phyloP scores from a whole-genome alignment of 2,329 filamentous ascomycete species.

The Fusarium tupiense region DNA sequence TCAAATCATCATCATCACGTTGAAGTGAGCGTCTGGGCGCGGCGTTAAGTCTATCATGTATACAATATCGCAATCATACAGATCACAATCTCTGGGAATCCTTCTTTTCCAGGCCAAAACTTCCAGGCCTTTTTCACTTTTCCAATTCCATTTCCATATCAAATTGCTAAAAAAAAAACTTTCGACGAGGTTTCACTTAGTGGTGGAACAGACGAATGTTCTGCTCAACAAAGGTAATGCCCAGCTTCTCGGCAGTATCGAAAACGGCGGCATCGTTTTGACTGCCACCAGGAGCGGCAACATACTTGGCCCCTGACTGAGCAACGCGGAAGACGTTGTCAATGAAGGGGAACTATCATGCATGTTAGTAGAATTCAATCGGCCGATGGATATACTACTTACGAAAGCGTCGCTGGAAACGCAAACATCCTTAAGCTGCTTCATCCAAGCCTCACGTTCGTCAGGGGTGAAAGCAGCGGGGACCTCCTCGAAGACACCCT shows the following conservation, averaged over 20 bases:
- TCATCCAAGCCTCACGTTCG: slow-evolving; percentile 87
- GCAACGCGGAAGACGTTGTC: slow-evolving; percentile 96
- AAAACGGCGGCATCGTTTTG: slow-evolving; percentile 86
- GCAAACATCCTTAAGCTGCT: slow-evolving; percentile 82
- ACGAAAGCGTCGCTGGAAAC: slow-evolving; percentile 96
- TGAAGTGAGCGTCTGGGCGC: slow-evolving; percentile 35
- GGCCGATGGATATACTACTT: slow-evolving; percentile 54
- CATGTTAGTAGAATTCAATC: slow-evolving; percentile 35
- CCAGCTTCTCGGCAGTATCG: slow-evolving; percentile 89
- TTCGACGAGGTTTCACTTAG: slow-evolving; percentile 31
- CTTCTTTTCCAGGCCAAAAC: slow-evolving; percentile 8
- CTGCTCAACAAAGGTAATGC: slow-evolving; percentile 96
- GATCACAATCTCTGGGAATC: slow-evolving; percentile 26
- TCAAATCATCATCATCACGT: slow-evolving; percentile 37
- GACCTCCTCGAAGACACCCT: slow-evolving; percentile 89
- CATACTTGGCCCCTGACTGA: slow-evolving; percentile 92
- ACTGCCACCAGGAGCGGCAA: slow-evolving; percentile 90
- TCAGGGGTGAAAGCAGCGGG: slow-evolving; percentile 82
- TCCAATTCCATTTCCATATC: slow-evolving; percentile 17
- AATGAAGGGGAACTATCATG: slow-evolving; percentile 87
- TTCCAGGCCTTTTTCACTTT: slow-evolving; percentile 3
- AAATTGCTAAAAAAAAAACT: slow-evolving; percentile 10
- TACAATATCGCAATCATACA: slow-evolving; percentile 27
- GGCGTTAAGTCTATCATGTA: slow-evolving; percentile 41
- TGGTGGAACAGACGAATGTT: slow-evolving; percentile 67